Evolutionary conservation across 768 basidiomycete genomes (phyloP).

Genomic region (Rhodotorula babjevae): DNA sequence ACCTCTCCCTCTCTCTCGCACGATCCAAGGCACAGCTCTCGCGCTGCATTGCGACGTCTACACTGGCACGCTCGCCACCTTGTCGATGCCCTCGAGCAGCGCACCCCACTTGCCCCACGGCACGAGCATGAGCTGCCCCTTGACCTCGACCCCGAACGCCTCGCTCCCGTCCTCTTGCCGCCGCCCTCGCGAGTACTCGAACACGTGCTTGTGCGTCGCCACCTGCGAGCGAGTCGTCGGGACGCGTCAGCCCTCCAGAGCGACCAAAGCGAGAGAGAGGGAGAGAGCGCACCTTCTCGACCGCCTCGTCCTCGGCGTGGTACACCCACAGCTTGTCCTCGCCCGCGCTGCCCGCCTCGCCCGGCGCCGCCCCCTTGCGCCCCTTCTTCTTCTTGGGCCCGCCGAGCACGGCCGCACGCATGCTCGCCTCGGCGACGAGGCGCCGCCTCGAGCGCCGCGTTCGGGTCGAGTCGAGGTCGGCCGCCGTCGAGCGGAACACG

Average conservation of each 20-base stretch:
- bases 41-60: no score
- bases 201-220: conserved; percentile 30
- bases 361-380: conserved; percentile 44
- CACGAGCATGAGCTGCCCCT: conserved; percentile 40
- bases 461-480: conserved; percentile 66
- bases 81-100: conserved; percentile 35
- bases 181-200: conserved; percentile 14
- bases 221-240: conserved; percentile 21
- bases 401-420: conserved; percentile 42
- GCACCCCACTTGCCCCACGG: conserved; percentile 28
- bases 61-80: not conserved
- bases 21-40: no score
- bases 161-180: conserved; percentile 14
- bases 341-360: conserved; percentile 48
- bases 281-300: conserved; percentile 56
- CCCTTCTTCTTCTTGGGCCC: conserved; percentile 42
- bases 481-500: conserved; percentile 47
- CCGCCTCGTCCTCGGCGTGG: conserved; percentile 78
- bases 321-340: conserved; percentile 63
- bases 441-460: conserved; percentile 50
- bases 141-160: conserved; percentile 40
- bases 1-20: not conserved
- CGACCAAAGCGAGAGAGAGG: no score
- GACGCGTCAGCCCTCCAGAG: no score
- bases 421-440: conserved; percentile 31